Conservation (phyloP, 148 eudicot species). For the Camellia sinensis region DNA sequence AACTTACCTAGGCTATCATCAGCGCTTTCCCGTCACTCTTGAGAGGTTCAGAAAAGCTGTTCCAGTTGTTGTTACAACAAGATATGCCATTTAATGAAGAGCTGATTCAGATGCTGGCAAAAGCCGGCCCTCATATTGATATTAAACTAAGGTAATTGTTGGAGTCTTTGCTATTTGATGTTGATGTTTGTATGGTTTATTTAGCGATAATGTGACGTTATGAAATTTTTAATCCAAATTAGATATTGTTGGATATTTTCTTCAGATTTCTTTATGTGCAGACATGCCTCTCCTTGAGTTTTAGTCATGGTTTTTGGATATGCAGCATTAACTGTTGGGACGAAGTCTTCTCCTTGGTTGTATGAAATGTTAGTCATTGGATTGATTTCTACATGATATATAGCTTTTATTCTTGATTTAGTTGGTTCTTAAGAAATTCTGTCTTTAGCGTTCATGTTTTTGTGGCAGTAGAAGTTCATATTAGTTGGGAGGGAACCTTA, state of each 20-base stretch:
- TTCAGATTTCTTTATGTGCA: conserved; percentile 2
- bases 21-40: conserved; percentile 64
- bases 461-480: not conserved
- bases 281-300: not conserved
- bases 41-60: conserved; percentile 64
- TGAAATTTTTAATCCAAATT: not conserved
- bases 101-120: conserved; percentile 59
- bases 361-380: not conserved
- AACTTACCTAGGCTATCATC: conserved; percentile 45
- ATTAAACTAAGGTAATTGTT: conserved; percentile 53
- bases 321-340: not conserved
- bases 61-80: conserved; percentile 43
- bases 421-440: not conserved
- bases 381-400: not conserved
- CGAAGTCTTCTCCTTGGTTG: not conserved
- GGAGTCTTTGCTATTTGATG: not conserved
- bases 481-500: not conserved
- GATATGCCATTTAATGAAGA: conserved; percentile 44
- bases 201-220: not conserved
- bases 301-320: not conserved
- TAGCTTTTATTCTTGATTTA: not conserved
- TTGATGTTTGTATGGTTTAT: not conserved
- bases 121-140: conserved; percentile 50
- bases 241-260: not conserved
- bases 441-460: not conserved